Base-by-base conservation (phyloP, 2,329 filamentous ascomycete species). In the Epichloe brachyelytri region DNA sequence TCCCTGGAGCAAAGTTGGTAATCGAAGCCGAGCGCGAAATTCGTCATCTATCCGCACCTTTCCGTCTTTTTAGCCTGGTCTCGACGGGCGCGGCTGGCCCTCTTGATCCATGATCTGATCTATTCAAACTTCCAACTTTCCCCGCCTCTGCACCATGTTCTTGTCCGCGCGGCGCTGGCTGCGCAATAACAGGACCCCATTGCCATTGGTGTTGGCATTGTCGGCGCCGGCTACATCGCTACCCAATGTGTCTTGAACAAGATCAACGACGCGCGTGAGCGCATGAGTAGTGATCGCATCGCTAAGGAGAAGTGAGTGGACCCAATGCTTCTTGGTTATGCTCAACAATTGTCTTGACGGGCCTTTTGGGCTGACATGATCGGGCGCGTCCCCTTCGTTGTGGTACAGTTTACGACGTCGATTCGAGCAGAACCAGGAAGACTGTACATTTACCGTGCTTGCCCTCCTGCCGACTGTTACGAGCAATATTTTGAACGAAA, bases 391-490 rank as follows among this genome's bases (percentile, higher is more conserved):
- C 45, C 37, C 10, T 19, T 22, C 3, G 11, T 37, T 1, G 6
- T 22, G 22, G 2, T 33, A 5, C 41, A 97, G 91, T 68, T 79
- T 98, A 55, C 89, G 90, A 48, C 86, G 93, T 53, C 86, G 93
- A 63, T 98, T 98, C 71, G 88, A 97, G 68, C 93, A 98, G 70
- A 98, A 98, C 68, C 93, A 98, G 66, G 91, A 95, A 65, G 93
- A 98, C 69, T 98, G 93, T 71, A 96, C 91, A 46, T 96, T 94
- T 66, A 98, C 93, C 38, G 89, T 97, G 43, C 82, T 97, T n/a
- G 93, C 91, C 33, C 81, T 98, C 51, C 78, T 98, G 10, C 93
- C 93, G 4, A 95, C 91, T 36, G 87, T 89, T 6, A 90, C 90
- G 22, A 82, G 93, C 58, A 91, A 94, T 64, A 85, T 98, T 60